Evolutionary conservation across 805 yeast species (phyloP).

Genomic region (Yarrowia bubula): DNA sequence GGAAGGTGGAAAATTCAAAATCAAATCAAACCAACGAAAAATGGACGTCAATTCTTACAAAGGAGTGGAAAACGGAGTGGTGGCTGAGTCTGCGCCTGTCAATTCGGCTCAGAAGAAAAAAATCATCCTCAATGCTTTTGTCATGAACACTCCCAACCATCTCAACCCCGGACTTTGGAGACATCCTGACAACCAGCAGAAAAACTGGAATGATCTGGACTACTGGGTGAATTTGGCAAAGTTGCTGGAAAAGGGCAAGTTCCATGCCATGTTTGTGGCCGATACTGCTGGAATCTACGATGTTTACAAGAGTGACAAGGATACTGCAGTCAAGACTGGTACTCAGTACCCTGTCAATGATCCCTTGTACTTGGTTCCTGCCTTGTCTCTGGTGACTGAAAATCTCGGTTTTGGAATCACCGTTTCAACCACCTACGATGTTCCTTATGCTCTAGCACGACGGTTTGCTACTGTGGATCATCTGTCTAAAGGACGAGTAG

Average conservation of each 20-base stretch:
- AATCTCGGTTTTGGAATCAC: constrained; percentile 46
- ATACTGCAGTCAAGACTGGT: constrained; percentile 40
- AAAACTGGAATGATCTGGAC: constrained; percentile 36
- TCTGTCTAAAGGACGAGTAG: constrained; percentile 46
- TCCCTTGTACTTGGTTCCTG: constrained; percentile 44
- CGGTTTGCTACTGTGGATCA: constrained; percentile 48
- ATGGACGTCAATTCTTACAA: constrained; percentile 19
- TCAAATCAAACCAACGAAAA: background rate
- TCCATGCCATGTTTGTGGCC: constrained; percentile 44
- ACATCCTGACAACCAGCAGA: constrained; percentile 42
- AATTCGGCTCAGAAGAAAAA: constrained; percentile 30
- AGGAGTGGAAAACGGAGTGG: constrained; percentile 12
- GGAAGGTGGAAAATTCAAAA: background rate
- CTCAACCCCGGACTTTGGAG: constrained; percentile 43
- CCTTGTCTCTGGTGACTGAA: constrained; percentile 47
- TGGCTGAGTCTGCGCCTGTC: background rate
- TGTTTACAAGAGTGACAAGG: constrained; percentile 41
- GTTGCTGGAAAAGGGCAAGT: constrained; percentile 42
- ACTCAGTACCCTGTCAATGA: constrained; percentile 44
- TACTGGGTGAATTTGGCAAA: constrained; percentile 46
- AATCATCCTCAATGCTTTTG: constrained; percentile 44
- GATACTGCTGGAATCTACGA: constrained; percentile 45
- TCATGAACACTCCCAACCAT: constrained; percentile 38
- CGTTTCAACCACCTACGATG: constrained; percentile 46
- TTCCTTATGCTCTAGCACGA: constrained; percentile 46